Base-by-base conservation (phyloP, 306 rosid genomes). In the Quercus gilva region DNA sequence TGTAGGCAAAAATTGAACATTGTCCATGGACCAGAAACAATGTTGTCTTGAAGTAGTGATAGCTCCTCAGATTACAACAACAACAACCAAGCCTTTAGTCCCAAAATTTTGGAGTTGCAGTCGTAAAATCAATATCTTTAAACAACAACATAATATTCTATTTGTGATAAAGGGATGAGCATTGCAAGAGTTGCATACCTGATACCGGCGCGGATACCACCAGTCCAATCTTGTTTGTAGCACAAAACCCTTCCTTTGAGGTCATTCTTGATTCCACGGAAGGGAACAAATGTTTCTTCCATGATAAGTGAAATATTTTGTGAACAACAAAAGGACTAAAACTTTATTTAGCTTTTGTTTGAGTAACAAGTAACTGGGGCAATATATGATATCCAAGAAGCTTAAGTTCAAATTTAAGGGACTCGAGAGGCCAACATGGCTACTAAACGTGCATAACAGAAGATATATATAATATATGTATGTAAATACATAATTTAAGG, bases 271-370 rank as follows among this genome's bases (percentile, higher is more conserved):
- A 94, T 94, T 79, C 98, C 98, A 0, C 97, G 97, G 61, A 94
- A 80, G 77, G 98, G 98, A 78, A 94, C 96, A 87, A 92, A 94
- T 59, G 97, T 92, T 90, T 94, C 98, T 82, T 94, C 98, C 98
- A 94, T 94, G 74, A 35, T 29, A 76, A 64, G 59, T 73, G 49
- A 65, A 58, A 81, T 55, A 57, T 67, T 79, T 84, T 58, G 79
- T 26, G 75, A 80, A 76, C 75, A 80, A 76, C 56, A 83, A 86
- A 86, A 83, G 68, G 77, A 67, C 49, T 25, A 26, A 26, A 43
- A 67, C 68, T 75, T 75, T 49, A 79, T 78, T 74, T 56, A 43
- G 56, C 76, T 53, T 76, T 86, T 80, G 49, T 64, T 88, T 81
- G 74, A 61, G 28, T 68, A 68, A 45, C 72, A 78, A 67, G 77